Evolutionary conservation across 805 yeast genomes (phyloP), one percentile per base, ranked within the genome.

Genomic region (Wickerhamomyces ciferrii): DNA sequence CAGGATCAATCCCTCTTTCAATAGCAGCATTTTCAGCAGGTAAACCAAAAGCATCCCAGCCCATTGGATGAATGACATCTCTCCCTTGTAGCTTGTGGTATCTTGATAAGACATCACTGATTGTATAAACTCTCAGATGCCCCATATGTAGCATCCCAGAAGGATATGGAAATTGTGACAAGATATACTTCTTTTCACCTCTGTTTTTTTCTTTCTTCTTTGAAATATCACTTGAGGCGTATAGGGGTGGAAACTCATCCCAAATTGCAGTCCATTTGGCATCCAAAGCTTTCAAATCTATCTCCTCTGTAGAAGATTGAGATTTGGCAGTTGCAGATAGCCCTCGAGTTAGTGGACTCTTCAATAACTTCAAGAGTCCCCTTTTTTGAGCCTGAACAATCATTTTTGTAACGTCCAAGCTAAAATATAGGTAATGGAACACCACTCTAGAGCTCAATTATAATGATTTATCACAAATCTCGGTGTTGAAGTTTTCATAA

Each of bases 11-110:
- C 1, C 81, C 80, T 50, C 96, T 69, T 62, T 91, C 96, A 27
- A 89, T 83, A 0, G 99, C 99, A 0, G 99, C 99, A 63, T 94
- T 94, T 62, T 94, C 99, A 1, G 99, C 99, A 0, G 99, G 99
- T 24, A 94, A 71, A 1, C 99, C 99, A 72, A 94, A 94, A 0
- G 98, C 96, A 70, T 94, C 99, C 97, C 97, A 94, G 0, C 99
- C 99, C 96, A 94, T 91, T 0, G 98, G 97, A 61, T 94, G 96
- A 2, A 92, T 72, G 14, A 92, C 96, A 35, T 81, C 68, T 54
- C 74, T 76, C 1, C 97, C 97, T 43, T 76, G 78, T 66, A 87
- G 75, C 52, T 94, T 71, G 53, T 87, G 78, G 63, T 78, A 92
- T 53, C 98, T 71, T 1, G 96, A 76, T 36, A 94, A 61, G 2